Base-by-base conservation (phyloP, 768 basidiomycete genomes). In the Candolleomyces aberdarensis region DNA sequence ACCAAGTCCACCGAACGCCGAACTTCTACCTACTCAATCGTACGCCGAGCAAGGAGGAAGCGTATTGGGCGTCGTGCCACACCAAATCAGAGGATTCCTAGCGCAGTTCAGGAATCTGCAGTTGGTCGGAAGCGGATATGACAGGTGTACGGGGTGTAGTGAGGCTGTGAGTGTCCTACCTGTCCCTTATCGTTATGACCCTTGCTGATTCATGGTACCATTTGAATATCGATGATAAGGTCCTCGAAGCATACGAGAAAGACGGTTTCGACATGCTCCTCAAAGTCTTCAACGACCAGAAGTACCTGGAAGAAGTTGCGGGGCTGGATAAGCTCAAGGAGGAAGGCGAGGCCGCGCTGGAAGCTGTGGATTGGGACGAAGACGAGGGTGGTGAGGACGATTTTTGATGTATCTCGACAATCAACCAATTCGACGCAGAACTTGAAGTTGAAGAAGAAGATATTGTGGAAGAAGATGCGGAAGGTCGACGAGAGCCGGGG, bases 31-130 rank as follows among this genome's bases (percentile, higher is more conserved):
- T 69, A 70, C 5, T 74, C 77, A 22, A 71, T 75, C 60, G 19
- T 57, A 61, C 39, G 56, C 56, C 2, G 60, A 61, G 29, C 44
- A 56, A 2, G 60, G 64, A 7, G 61, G 59, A 40, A 83, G 85
- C 66, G 85, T 92, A 10, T 83, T 98, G 2, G 96, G 96, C 0
- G 76, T 88, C 17, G 92, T 98, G 3, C 97, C 97, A 0, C 97
- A 98, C 71, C 96, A 98, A 70, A 79, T 98, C 10, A 86, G 97
- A 5, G 97, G 96, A 0, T 94, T 87, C 78, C 81, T 98, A 3
- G 85, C 87, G 5, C 89, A 93, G 63, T 99, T 96, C 79, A 81
- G 87, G 56, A 94, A 86, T 47, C 78, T 98, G 66, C 84, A 85
- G 29, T 86, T 99, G 61, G 85, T 88, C 0, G 97, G 96, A 0